Conservation (phyloP, 1,284 basidiomycete species). For the Malassezia pachydermatis region DNA sequence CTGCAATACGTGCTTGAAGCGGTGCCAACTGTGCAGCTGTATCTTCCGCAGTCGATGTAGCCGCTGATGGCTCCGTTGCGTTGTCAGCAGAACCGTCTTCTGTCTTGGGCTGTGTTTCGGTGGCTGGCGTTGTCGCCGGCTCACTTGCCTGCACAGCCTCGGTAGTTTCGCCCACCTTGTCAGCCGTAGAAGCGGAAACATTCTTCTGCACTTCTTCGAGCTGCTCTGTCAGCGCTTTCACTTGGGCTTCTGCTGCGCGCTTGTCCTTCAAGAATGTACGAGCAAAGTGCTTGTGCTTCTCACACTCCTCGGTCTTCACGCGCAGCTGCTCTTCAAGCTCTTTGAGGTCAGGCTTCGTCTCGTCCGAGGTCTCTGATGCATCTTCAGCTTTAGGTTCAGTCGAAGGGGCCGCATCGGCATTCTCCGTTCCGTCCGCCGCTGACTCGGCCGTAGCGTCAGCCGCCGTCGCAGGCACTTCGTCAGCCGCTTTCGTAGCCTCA, state of each 20-base stretch:
- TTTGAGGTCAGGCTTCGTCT: conserved; percentile 1
- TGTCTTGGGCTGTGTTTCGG: background rate
- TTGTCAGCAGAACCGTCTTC: background rate
- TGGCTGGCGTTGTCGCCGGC: background rate
- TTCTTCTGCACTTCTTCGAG: conserved; percentile 16
- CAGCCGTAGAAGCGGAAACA: background rate
- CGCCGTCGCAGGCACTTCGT: conserved; percentile 11
- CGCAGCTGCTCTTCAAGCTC: conserved; percentile 12
- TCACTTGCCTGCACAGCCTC: too few species aligned
- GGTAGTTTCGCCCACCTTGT: background rate
- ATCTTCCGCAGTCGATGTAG: background rate
- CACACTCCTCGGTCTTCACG: conserved; percentile 17
- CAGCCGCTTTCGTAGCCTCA: background rate
- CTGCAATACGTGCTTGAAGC: conserved; percentile 10
- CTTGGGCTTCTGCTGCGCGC: conserved; percentile 26
- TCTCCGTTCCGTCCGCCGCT: conserved; percentile 25
- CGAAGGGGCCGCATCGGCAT: conserved; percentile 27
- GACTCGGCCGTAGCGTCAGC: conserved; percentile 11
- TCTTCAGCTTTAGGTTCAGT: conserved; percentile 6
- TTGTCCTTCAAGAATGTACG: conserved; percentile 17
- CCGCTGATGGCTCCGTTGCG: background rate
- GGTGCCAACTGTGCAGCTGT: background rate
- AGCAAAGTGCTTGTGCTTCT: conserved; percentile 19
- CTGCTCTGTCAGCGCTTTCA: conserved; percentile 26
- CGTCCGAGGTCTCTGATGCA: background rate